These are phyloP conservation scores for Artemisia annua DNA, from an alignment of 129 eudicot species.

Conservation along the genomic window DNA sequence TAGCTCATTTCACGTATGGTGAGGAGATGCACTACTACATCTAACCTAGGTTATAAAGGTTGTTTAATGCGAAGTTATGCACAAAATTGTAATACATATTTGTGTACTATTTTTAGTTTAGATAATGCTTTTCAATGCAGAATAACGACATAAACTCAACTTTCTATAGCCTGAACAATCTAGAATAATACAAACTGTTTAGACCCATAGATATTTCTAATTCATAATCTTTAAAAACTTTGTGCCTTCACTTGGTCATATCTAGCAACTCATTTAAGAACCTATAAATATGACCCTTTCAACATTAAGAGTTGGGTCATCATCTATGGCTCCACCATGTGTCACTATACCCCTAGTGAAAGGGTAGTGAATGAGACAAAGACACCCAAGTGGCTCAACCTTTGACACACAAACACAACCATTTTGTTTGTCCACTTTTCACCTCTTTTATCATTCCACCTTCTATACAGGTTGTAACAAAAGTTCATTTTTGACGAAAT, in stretches of 20 bases:
- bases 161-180: too few species aligned
- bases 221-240: neutral
- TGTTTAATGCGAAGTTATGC: too few species aligned
- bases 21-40: too few species aligned
- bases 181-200: neutral
- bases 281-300: too few species aligned
- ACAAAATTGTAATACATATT: too few species aligned
- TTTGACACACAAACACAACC: constrained; percentile 3
- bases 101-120: too few species aligned
- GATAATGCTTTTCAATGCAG: too few species aligned
- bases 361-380: neutral
- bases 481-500: neutral
- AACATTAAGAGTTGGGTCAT: constrained; percentile 3
- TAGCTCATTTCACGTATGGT: too few species aligned
- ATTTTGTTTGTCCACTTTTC: neutral
- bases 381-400: constrained; percentile 11
- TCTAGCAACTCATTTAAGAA: neutral
- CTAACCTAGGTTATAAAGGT: too few species aligned
- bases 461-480: neutral
- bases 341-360: constrained; percentile 6
- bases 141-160: too few species aligned
- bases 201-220: neutral
- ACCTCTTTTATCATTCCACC: neutral
- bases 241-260: neutral
- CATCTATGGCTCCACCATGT: constrained; percentile 16